Conservation (phyloP, 441 rosid species). For the Eutrema salsugineum region DNA sequence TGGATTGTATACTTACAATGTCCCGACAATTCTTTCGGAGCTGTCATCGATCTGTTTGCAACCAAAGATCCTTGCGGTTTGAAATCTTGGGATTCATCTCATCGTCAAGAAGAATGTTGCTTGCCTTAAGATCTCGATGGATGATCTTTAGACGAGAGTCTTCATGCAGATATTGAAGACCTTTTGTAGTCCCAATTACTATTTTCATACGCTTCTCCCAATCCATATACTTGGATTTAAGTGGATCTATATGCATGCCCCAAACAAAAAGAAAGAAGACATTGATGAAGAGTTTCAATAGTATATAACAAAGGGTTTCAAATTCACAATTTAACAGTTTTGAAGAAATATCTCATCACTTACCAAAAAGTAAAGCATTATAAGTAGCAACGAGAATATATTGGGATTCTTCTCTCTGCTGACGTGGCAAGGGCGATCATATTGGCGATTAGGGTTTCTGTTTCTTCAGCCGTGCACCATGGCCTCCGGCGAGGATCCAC, state of each 20-base stretch:
- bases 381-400: no score
- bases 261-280: not conserved
- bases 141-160: slow-evolving; percentile 39
- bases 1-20: slow-evolving; percentile 29
- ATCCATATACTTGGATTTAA: not conserved
- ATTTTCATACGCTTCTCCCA: slow-evolving; percentile 40
- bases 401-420: no score
- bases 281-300: not conserved
- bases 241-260: not conserved
- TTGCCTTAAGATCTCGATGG: slow-evolving; percentile 39
- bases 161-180: slow-evolving; percentile 42
- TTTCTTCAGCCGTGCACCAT: no score
- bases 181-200: slow-evolving; percentile 39
- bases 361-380: slow-evolving; percentile 36
- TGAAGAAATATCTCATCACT: not conserved
- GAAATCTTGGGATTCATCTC: slow-evolving; percentile 43
- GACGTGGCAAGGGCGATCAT: no score
- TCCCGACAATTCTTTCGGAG: slow-evolving; percentile 37
- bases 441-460: no score
- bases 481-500: no score
- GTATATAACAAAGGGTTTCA: not conserved
- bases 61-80: slow-evolving; percentile 35
- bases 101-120: slow-evolving; percentile 34
- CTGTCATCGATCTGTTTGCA: slow-evolving; percentile 29
- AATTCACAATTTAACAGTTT: not conserved